A percentile compares a stretch with the other conserved stretches of the same genome.
phyloP scores from a whole-genome alignment of 345 rosid genomes.

The Xanthoceras sorbifolium region DNA sequence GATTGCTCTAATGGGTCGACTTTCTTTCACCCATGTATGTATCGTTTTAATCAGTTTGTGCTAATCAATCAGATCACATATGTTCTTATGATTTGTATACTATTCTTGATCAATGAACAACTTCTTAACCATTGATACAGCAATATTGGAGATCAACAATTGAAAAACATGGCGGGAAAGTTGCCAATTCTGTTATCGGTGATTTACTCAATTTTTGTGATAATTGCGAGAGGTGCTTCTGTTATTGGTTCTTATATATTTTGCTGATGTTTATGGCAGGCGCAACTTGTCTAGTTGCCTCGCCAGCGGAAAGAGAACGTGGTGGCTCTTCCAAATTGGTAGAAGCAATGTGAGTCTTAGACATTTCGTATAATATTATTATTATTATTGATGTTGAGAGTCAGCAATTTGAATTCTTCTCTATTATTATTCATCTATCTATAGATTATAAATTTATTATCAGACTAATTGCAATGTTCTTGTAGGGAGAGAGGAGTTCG shows the following conservation, averaged over 20 bases:
- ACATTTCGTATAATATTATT: neutral
- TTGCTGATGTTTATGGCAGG: constrained; percentile 27
- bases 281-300: constrained; percentile 61
- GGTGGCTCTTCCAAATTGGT: constrained; percentile 67
- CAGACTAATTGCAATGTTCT: neutral
- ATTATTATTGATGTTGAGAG: no score
- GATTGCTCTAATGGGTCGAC: constrained; percentile 70
- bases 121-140: constrained; percentile 34
- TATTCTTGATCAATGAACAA: neutral
- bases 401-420: no score
- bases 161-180: constrained; percentile 65
- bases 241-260: neutral
- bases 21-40: constrained; percentile 65
- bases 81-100: neutral
- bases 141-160: constrained; percentile 64
- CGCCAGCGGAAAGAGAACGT: constrained; percentile 60
- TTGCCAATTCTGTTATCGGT: constrained; percentile 56
- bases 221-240: no score
- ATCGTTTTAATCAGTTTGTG: neutral
- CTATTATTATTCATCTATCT: no score
- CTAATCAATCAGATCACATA: neutral
- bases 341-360: constrained; percentile 65
- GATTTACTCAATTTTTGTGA: neutral
- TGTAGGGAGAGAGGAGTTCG: constrained; percentile 57
- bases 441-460: neutral